Evolutionary conservation across 1,139 yeast genomes (phyloP).

Genomic region (Pichia sp.): DNA sequence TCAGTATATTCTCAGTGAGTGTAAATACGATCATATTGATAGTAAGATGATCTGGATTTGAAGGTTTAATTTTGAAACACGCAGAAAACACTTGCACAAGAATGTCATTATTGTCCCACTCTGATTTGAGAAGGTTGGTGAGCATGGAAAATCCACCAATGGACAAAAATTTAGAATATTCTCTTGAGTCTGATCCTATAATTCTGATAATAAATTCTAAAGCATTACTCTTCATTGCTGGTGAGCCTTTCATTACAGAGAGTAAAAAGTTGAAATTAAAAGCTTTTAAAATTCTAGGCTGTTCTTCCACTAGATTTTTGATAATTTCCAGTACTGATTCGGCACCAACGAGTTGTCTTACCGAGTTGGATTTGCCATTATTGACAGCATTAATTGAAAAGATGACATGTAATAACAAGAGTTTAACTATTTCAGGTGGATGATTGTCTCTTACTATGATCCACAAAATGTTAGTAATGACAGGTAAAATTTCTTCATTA

Average conservation of each 20-base stretch:
- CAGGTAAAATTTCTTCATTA: slow-evolving; percentile 35
- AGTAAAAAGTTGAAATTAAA: slow-evolving; percentile 52
- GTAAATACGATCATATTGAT: neutral
- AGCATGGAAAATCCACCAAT: slow-evolving; percentile 57
- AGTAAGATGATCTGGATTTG: neutral
- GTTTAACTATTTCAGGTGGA: slow-evolving; percentile 39
- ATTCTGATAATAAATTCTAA: slow-evolving; percentile 50
- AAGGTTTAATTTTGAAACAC: neutral
- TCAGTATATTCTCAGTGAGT: neutral
- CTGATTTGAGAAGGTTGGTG: slow-evolving; percentile 41
- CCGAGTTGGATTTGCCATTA: neutral
- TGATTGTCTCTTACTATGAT: slow-evolving; percentile 39
- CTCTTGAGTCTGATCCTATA: slow-evolving; percentile 43
- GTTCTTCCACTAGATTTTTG: slow-evolving; percentile 4
- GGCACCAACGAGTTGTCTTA: slow-evolving; percentile 4
- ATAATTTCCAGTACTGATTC: slow-evolving; percentile 10
- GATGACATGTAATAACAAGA: slow-evolving; percentile 41
- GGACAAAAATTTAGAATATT: slow-evolving; percentile 41
- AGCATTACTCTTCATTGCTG: slow-evolving; percentile 45
- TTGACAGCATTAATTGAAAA: slow-evolving; percentile 29
- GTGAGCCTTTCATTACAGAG: slow-evolving; percentile 45
- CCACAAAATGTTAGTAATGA: slow-evolving; percentile 37
- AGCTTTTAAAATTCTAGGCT: slow-evolving; percentile 5
- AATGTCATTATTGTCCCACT: slow-evolving; percentile 43
- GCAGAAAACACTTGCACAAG: slow-evolving; percentile 1